phyloP scores from a whole-genome alignment of 2,329 filamentous ascomycete species.

The Colletotrichum sp. region DNA sequence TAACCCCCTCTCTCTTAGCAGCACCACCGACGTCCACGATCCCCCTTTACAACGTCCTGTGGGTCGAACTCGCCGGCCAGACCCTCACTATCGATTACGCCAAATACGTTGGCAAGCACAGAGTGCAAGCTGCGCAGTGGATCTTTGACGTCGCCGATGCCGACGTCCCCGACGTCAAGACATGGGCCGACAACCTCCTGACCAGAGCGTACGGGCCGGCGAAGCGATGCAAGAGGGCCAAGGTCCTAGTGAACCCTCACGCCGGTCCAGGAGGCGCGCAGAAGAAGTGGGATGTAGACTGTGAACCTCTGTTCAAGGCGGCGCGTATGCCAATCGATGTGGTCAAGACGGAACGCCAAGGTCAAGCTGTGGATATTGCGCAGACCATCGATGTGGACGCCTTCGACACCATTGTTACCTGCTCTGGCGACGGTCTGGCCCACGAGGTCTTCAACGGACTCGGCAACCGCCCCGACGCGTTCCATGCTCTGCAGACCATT shows the following conservation, averaged over 20 bases:
- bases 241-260: slow-evolving; percentile 89
- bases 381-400: slow-evolving; percentile 77
- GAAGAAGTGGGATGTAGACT: slow-evolving; percentile 75
- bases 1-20: not conserved
- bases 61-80: slow-evolving; percentile 69
- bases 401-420: slow-evolving; percentile 86
- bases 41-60: slow-evolving; percentile 83
- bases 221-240: slow-evolving; percentile 76
- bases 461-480: slow-evolving; percentile 76
- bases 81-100: slow-evolving; percentile 78
- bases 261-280: slow-evolving; percentile 81
- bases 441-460: slow-evolving; percentile 97
- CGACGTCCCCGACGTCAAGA: slow-evolving; percentile 50
- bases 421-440: slow-evolving; percentile 89
- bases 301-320: slow-evolving; percentile 82
- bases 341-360: slow-evolving; percentile 71
- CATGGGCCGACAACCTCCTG: slow-evolving; percentile 71
- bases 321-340: slow-evolving; percentile 80
- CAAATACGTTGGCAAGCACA: slow-evolving; percentile 59
- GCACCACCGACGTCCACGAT: slow-evolving; percentile 47
- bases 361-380: slow-evolving; percentile 81
- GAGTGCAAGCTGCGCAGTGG: slow-evolving; percentile 65
- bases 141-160: slow-evolving; percentile 50
- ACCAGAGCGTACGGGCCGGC: slow-evolving; percentile 73
- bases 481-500: slow-evolving; percentile 74